A percentile compares a stretch with the other conserved stretches of the same genome.
These are phyloP conservation scores for Teunomyces kruisii DNA, from an alignment of 805 yeast genomes.

Conservation along the genomic window DNA sequence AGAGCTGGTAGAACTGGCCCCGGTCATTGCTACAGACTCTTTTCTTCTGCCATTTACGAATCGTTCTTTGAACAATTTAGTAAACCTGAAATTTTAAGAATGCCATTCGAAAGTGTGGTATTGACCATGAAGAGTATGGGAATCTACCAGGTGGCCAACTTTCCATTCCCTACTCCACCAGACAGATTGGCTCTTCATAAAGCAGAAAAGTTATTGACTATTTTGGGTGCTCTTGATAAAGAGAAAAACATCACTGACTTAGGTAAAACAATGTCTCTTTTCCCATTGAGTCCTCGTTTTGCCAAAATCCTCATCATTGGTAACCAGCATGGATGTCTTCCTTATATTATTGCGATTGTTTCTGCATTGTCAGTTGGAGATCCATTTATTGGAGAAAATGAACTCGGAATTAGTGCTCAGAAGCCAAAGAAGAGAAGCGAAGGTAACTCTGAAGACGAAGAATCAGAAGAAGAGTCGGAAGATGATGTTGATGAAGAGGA, in stretches of 20 bases:
- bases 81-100: constrained; percentile 84
- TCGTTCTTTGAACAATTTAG: constrained; percentile 80
- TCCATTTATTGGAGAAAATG: constrained; percentile 77
- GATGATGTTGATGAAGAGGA: constrained; percentile 39
- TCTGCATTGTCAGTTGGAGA: constrained; percentile 93
- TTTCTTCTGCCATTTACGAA: constrained; percentile 91
- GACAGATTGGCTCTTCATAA: constrained; percentile 55
- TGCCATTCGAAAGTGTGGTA: constrained; percentile 97
- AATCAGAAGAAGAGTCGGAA: constrained; percentile 36
- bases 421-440: constrained; percentile 14
- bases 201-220: constrained; percentile 67
- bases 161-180: constrained; percentile 97
- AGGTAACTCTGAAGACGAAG: constrained; percentile 32
- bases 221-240: constrained; percentile 74
- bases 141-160: constrained; percentile 81
- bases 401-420: constrained; percentile 51
- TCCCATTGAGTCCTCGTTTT: constrained; percentile 92
- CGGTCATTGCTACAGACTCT: constrained; percentile 92
- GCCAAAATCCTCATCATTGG: constrained; percentile 88
- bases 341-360: constrained; percentile 87
- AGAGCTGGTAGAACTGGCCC: constrained; percentile 99
- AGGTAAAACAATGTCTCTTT: constrained; percentile 83
- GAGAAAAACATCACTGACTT: constrained; percentile 64
- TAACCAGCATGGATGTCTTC: constrained; percentile 80
- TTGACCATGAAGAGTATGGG: constrained; percentile 97